phyloP scores from a whole-genome alignment of 1,284 basidiomycete species.

The Rhodofomes roseus region DNA sequence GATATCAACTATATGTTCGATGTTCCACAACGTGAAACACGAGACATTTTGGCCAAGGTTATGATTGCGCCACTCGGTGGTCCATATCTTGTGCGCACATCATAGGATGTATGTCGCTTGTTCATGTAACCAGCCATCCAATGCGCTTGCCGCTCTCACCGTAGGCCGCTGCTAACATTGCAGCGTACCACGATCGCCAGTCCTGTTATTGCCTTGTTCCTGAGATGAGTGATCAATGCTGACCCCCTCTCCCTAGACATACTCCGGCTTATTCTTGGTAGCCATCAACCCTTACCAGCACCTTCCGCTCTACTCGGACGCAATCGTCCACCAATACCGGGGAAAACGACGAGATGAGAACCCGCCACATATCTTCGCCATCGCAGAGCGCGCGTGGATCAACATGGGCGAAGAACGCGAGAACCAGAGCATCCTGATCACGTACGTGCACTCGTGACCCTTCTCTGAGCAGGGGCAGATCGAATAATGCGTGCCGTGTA shows the following conservation, averaged over 20 bases:
- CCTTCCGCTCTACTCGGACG: slow-evolving; percentile 90
- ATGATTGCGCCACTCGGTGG: too few species aligned
- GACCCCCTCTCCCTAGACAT: slow-evolving; percentile 61
- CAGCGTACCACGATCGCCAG: too few species aligned
- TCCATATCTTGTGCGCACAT: too few species aligned
- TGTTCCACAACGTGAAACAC: too few species aligned
- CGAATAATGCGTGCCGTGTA: slow-evolving; percentile 29
- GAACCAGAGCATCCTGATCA: slow-evolving; percentile 98
- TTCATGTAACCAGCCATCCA: too few species aligned
- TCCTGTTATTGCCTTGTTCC: too few species aligned
- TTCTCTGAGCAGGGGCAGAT: neutral
- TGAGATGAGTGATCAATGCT: neutral
- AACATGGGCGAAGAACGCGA: slow-evolving; percentile 98
- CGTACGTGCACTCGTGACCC: slow-evolving; percentile 52
- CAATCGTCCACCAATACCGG: slow-evolving; percentile 92
- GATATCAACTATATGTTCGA: too few species aligned
- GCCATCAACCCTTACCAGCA: slow-evolving; percentile 97
- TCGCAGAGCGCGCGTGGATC: slow-evolving; percentile 97
- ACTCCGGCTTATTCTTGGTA: slow-evolving; percentile 95
- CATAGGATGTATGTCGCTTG: too few species aligned
- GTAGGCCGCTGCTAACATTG: too few species aligned
- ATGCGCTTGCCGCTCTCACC: too few species aligned
- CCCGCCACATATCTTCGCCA: slow-evolving; percentile 95
- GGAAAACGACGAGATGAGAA: slow-evolving; percentile 92
- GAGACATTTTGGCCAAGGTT: too few species aligned